These are phyloP conservation scores for Marchantia paleacea DNA, from an alignment of 225 moss, liverwort and hornwort genomes.

Conservation along the genomic window DNA sequence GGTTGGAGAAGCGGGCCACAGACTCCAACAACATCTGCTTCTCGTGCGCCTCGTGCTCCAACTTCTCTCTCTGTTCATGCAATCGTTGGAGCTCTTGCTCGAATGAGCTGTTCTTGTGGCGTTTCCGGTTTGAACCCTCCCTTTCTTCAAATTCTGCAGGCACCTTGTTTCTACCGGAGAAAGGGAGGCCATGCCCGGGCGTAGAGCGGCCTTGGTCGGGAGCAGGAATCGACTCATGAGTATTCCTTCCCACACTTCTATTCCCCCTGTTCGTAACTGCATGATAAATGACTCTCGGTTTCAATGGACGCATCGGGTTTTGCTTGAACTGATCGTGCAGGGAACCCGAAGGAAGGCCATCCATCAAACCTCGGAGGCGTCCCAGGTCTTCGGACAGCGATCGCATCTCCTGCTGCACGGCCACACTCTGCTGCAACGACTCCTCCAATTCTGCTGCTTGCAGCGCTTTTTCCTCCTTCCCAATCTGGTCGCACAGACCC, in stretches of 20 bases:
- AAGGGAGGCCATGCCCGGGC: neutral
- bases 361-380: conserved; percentile 30
- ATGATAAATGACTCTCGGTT: conserved; percentile 11
- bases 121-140: conserved; percentile 29
- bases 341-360: conserved; percentile 15
- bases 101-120: conserved; percentile 33
- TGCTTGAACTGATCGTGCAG: conserved; percentile 23
- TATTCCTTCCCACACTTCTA: conserved; percentile 5
- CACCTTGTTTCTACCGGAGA: conserved; percentile 17
- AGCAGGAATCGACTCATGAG: conserved; percentile 12
- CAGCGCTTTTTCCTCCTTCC: conserved; percentile 23
- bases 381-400: conserved; percentile 31
- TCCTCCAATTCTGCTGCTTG: conserved; percentile 31
- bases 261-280: conserved; percentile 24
- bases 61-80: conserved; percentile 21
- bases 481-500: conserved; percentile 25
- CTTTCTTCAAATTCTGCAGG: conserved; percentile 32
- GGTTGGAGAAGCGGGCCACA: conserved; percentile 15
- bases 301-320: neutral
- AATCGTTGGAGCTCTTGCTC: conserved; percentile 28
- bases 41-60: conserved; percentile 33
- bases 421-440: conserved; percentile 25
- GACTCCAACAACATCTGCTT: conserved; percentile 33
- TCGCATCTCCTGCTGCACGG: conserved; percentile 34
- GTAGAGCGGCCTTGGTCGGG: neutral